A percentile compares a stretch with the other conserved stretches of the same genome.
phyloP scores from a whole-genome alignment of 805 yeast genomes.

The Ogataea thermomethanolica region DNA sequence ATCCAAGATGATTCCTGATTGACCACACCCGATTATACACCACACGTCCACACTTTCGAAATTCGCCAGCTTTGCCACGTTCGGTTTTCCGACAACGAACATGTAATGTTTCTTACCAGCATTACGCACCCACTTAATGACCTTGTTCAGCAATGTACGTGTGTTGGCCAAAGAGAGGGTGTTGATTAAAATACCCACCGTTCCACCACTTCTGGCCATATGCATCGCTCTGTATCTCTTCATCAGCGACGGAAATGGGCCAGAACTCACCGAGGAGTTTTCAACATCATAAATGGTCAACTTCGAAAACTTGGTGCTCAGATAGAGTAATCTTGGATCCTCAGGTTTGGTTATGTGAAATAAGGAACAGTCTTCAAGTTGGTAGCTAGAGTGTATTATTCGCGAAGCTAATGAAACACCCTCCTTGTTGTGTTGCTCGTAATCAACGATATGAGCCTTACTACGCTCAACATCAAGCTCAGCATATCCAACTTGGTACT shows the following conservation, averaged over 20 bases:
- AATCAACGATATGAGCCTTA: slow-evolving; percentile 28
- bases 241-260: slow-evolving; percentile 77
- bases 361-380: slow-evolving; percentile 48
- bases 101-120: slow-evolving; percentile 91
- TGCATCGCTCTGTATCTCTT: slow-evolving; percentile 84
- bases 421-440: slow-evolving; percentile 3
- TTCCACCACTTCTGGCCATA: slow-evolving; percentile 84
- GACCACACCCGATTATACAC: slow-evolving; percentile 93
- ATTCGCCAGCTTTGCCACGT: slow-evolving; percentile 94
- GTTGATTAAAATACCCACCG: slow-evolving; percentile 87
- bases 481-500: slow-evolving; percentile 38
- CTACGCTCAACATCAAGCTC: slow-evolving; percentile 34
- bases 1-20: slow-evolving; percentile 87
- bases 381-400: slow-evolving; percentile 27
- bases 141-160: slow-evolving; percentile 55
- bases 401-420: slow-evolving; percentile 31
- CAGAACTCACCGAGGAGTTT: slow-evolving; percentile 35
- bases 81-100: slow-evolving; percentile 97
- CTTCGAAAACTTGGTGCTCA: slow-evolving; percentile 65
- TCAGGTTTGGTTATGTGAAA: slow-evolving; percentile 75
- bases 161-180: slow-evolving; percentile 82
- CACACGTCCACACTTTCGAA: slow-evolving; percentile 92
- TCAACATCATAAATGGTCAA: slow-evolving; percentile 50
- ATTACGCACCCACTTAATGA: slow-evolving; percentile 55
- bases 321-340: slow-evolving; percentile 70